These are phyloP conservation scores for Chaetomium olivaceum DNA, from an alignment of 2,329 filamentous ascomycete species.

Conservation along the genomic window DNA sequence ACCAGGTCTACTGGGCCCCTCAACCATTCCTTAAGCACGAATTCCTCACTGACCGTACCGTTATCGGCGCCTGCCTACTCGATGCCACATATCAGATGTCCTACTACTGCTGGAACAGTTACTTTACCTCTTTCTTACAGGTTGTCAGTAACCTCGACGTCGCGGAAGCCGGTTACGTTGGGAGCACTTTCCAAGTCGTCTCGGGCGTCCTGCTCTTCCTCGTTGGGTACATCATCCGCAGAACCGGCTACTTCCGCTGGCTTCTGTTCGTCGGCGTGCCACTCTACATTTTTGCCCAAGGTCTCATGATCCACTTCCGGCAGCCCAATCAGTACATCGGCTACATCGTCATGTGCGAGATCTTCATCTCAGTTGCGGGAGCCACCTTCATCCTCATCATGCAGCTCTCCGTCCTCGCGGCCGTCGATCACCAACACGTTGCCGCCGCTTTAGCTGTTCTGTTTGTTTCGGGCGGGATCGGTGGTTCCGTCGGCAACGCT, in stretches of 20 bases:
- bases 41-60: conserved; percentile 50
- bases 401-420: conserved; percentile 60
- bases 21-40: not conserved
- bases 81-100: conserved; percentile 48
- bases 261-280: conserved; percentile 43
- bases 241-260: not conserved
- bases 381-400: conserved; percentile 55
- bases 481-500: not conserved
- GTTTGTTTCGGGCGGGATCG: not conserved
- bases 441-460: conserved; percentile 35
- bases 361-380: conserved; percentile 53
- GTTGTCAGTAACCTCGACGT: conserved; percentile 49
- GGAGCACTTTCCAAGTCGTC: conserved; percentile 53
- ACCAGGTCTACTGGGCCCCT: not conserved
- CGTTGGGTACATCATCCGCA: not conserved
- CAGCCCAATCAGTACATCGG: conserved; percentile 38
- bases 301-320: conserved; percentile 48
- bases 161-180: conserved; percentile 49
- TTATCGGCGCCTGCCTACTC: conserved; percentile 53
- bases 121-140: conserved; percentile 58
- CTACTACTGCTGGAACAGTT: conserved; percentile 55
- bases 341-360: conserved; percentile 43
- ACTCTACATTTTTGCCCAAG: conserved; percentile 40
- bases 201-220: conserved; percentile 49
- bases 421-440: conserved; percentile 56